Base-by-base conservation (phyloP, 306 rosid genomes). In the Oxytropis ochrocephala region DNA sequence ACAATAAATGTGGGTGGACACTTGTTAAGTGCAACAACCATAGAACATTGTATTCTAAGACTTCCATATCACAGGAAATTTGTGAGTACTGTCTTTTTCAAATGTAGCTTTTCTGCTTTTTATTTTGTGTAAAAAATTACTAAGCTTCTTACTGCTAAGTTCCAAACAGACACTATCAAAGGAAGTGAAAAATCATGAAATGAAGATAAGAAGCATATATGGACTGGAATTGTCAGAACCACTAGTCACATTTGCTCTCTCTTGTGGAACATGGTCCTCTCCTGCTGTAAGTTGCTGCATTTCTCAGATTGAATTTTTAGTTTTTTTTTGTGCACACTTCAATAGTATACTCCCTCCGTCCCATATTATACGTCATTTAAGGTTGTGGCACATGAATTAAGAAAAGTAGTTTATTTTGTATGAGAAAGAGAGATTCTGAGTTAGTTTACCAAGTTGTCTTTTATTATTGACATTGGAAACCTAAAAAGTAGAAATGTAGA, bases 191-290 rank as follows among this genome's bases (percentile, higher is more conserved):
- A 84, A 67, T 69, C 91, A 84, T 44, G 91, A 85, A 84, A 85
- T 84, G 84, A 77, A 81, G 16, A 80, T 81, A 43, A 91, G 95
- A 83, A 88, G 89, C 78, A 75, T 72, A 44, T 88, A 77, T 54
- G 91, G 89, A 30, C 69, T 94, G 80, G 99, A 94, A 83, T 66
- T 94, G 68, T 87, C 99, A 21, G 99, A 94, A 78, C 97, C 99
- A 4, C 74, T 94, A 48, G 96, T 94, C 30, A 91, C 99, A 56
- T 94, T 87, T 72, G 99, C 99, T 32, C 88, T 94, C 32, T 91
- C 97, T 59, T 80, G 92, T 81, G 99, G 99, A 74, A 94, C 97
- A 72, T 91, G 92, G 97, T 94, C 99, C 64, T 94, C 99, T 73
- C 99, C 99, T 43, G 91, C 92, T 70, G 99, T 94, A 91, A 87